Evolutionary conservation across 331 rosid genomes (phyloP), one percentile per base, ranked within the genome.

Genomic region (Malus hybrid): DNA sequence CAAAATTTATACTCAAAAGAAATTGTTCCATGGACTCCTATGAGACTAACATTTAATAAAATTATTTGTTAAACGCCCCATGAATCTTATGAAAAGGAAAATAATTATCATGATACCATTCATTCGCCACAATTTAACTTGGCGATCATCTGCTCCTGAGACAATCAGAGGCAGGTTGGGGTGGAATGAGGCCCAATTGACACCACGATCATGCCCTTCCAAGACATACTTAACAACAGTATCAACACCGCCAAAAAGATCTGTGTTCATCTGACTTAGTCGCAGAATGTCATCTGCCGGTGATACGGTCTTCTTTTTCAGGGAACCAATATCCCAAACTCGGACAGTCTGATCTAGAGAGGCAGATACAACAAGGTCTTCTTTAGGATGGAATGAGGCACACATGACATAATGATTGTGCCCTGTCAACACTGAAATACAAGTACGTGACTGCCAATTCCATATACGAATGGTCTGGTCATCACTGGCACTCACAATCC

Each of bases 381-480:
- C 99, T 76, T 92, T 94, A 14, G 95, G 96, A 78, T 94, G 99
- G 85, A 94, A 94, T 44, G 93, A 80, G 34, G 97, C 97, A 76
- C 99, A 94, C 99, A 94, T 94, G 56, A 94, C 99, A 83, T 94
- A 94, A 80, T 92, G 99, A 67, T 94, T 94, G 85, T 94, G 99
- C 58, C 99, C 99, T 34, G 99, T 94, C 81, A 94, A 82, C 63
- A 94, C 99, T 85, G 97, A 92, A 69, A 92, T 87, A 77, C 97
- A 90, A 30, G 96, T 92, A n/a, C 99, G 97, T 44, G 99, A 94
- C 81, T 94, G 99, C 99, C 97, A 94, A 82, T 94, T 94, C 99
- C 99, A 94, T 50, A 94, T 90, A 61, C 97, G 97, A 73, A 94
- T 92, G 42, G 99, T 94, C 83, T 94, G 99, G 82, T 94, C 99